Evolutionary conservation across 2,329 filamentous ascomycete genomes (phyloP).

Genomic region (Dendryphion nanum): DNA sequence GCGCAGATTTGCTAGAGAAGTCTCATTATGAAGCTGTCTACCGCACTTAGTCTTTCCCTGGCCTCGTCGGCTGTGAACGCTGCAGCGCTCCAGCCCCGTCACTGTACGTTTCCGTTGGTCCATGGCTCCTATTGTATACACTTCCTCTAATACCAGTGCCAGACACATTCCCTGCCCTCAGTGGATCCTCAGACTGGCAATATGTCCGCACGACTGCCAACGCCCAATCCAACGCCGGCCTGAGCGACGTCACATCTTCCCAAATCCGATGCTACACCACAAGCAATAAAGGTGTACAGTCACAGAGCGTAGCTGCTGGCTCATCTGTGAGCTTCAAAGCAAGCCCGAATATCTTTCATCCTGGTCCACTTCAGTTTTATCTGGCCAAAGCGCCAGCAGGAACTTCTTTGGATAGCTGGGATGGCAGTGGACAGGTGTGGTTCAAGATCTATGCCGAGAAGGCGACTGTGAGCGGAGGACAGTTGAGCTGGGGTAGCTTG

Average conservation of each 20-base stretch:
- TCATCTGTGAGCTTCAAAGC: conserved; percentile 32
- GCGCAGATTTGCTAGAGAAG: not conserved
- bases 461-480: conserved; percentile 15
- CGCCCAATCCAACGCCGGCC: conserved; percentile 26
- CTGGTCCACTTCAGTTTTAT: conserved; percentile 38
- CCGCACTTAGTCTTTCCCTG: conserved; percentile 17
- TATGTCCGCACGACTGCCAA: conserved; percentile 34
- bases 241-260: conserved; percentile 27
- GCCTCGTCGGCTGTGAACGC: conserved; percentile 18
- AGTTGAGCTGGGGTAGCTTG: conserved; percentile 25
- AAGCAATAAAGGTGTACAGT: conserved; percentile 12
- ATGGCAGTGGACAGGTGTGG: conserved; percentile 36
- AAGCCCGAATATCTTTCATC: conserved; percentile 31
- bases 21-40: conserved; percentile 24
- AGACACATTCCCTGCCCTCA: conserved; percentile 27
- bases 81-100: conserved; percentile 25
- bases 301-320: conserved; percentile 26
- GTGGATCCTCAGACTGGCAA: conserved; percentile 27
- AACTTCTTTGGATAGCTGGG: conserved; percentile 25
- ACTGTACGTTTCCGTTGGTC: conserved; percentile 12
- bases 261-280: conserved; percentile 36
- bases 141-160: not conserved
- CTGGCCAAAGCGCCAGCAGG: conserved; percentile 36
- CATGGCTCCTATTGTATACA: too few species aligned
- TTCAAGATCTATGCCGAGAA: conserved; percentile 36